Percentiles rank a stretch among this genome's conserved stretches.
Evolutionary conservation across 1,284 basidiomycete species (phyloP).

Genomic region (Heterobasidion irregulare): DNA sequence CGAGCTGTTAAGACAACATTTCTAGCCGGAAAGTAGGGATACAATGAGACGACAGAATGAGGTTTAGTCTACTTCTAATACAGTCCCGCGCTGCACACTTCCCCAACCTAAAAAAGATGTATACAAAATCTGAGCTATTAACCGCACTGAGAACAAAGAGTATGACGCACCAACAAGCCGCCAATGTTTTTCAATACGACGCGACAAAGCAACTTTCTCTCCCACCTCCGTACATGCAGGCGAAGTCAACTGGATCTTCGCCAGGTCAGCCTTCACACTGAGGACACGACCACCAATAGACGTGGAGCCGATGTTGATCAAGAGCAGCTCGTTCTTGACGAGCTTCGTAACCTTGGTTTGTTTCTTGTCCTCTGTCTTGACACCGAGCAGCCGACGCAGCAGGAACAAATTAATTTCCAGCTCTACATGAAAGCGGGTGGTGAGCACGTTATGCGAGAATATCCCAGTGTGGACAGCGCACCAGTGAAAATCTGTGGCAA

Average conservation of each 20-base stretch:
- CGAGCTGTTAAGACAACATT: neutral
- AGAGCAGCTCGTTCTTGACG: conserved; percentile 86
- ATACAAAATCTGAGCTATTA: no score
- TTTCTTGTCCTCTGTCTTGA: conserved; percentile 98
- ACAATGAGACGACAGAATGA: neutral
- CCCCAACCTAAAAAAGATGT: conserved; percentile 36
- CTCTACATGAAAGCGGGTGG: conserved; percentile 32
- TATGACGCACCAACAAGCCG: conserved; percentile 64
- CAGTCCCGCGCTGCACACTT: conserved; percentile 47
- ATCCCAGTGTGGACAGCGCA: conserved; percentile 21
- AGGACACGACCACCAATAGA: conserved; percentile 91
- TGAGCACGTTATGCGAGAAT: neutral
- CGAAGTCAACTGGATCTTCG: conserved; percentile 86
- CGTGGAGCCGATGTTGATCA: conserved; percentile 93
- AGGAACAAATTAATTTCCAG: conserved; percentile 91
- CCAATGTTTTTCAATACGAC: conserved; percentile 98
- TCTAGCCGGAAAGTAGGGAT: neutral
- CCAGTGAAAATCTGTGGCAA: conserved; percentile 92
- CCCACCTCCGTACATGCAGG: conserved; percentile 93
- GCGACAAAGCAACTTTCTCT: conserved; percentile 90
- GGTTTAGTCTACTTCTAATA: conserved; percentile 40
- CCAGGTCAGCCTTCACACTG: conserved; percentile 86
- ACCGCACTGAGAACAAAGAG: neutral
- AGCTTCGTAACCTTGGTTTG: conserved; percentile 95
- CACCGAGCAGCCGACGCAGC: conserved; percentile 91